Conservation (phyloP, 345 rosid species). For the Pugionium dolabratum region DNA sequence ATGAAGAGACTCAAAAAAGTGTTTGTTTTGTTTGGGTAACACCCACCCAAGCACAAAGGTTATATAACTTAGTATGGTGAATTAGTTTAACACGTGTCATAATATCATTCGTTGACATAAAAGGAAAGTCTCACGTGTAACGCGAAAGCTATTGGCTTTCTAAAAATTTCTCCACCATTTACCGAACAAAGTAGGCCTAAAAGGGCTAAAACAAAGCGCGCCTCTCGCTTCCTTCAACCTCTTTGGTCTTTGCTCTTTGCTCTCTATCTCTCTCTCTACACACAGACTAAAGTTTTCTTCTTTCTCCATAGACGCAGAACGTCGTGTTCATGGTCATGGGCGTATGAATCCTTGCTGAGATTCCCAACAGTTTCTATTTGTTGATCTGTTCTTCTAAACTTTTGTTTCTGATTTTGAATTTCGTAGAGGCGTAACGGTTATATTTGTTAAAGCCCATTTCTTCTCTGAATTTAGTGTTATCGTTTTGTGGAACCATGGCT, state of each 20-base stretch:
- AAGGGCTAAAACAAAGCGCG: conserved; percentile 32
- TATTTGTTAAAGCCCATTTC: not conserved
- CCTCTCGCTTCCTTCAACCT: conserved; percentile 36
- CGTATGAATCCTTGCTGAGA: not conserved
- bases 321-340: not conserved
- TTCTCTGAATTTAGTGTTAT: conserved; percentile 15
- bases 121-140: conserved; percentile 43
- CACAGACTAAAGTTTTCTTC: conserved; percentile 23
- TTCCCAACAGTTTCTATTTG: not conserved
- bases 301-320: conserved; percentile 21
- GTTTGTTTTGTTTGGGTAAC: too few species aligned
- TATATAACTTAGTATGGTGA: conserved; percentile 5
- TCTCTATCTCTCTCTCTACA: conserved; percentile 6
- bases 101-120: conserved; percentile 1
- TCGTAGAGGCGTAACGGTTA: conserved; percentile 33
- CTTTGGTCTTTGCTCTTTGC: not conserved
- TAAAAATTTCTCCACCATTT: conserved; percentile 29
- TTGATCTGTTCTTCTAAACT: not conserved
- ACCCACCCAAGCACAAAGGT: not conserved
- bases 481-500: not conserved
- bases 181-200: conserved; percentile 38
- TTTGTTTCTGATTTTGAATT: not conserved
- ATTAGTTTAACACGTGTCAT: not conserved
- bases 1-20: too few species aligned
- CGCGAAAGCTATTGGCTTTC: conserved; percentile 32